Evolutionary conservation across 163 green algal species (phyloP), one percentile per base, ranked within the genome.

Genomic region (Prototheca cutis): DNA sequence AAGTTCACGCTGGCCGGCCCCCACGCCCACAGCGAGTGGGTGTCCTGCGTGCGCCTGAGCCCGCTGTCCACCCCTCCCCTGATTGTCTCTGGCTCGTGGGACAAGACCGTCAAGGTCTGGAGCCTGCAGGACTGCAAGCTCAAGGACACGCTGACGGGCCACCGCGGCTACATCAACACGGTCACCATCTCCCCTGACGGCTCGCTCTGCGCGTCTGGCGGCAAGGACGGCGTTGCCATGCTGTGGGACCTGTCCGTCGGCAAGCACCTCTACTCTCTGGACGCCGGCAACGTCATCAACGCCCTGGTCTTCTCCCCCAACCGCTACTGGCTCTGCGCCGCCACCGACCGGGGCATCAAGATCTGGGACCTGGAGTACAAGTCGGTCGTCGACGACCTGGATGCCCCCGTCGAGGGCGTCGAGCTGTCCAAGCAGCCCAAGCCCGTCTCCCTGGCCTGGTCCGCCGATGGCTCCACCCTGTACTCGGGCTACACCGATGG

Each of bases 361-460:
- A 97, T 99, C 75, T 98, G 93, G 93, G 93, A 99, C 76, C 81
- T 99, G 36, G 93, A 99, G 84, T 93, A 72, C 84, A 99, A 99
- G 89, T 86, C 67, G 59, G 77, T 95, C 30, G 93, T 98, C 8
- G 93, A 97, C 60, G 88, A 97, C 76, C 80, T 98, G 62, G 90
- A 98, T 59, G 94, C 95, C 67, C 76, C 70, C 53, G 10, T 51
- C 10, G 66, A 75, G 53, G 64, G 73, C 45, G 78, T 74, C 71
- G 90, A 89, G 77, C 95, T 94, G 79, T 82, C 86, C 47, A 75
- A 77, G 59, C 23, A 82, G 49, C 93, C 90, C 40, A 95, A 96
- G 84, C 97, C 89, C 77, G 83, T 91, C n/a, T 95, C 77, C 68
- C 78, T 99, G 42, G 80, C 87, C 57, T 99, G 93, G 93, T 91